Conservation (phyloP, 1,284 basidiomycete genomes). For the Cutaneotrichosporon dermatis region DNA sequence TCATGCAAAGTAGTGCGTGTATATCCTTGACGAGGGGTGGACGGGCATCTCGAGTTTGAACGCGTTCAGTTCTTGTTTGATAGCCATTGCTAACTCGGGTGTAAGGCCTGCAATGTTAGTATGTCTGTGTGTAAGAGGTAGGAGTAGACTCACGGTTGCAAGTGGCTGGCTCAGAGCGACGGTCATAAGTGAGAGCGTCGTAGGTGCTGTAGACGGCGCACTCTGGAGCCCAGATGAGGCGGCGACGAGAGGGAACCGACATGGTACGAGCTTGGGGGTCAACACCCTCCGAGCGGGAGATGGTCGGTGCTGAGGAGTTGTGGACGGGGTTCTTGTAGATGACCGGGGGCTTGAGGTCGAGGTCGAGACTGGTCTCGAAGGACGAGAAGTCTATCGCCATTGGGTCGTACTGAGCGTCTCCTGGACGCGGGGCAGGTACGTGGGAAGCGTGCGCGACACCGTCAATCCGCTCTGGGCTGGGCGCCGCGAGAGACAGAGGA, state of each 20-base stretch:
- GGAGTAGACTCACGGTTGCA: slow-evolving; percentile 70
- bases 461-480: slow-evolving; percentile 78
- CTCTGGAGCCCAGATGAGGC: slow-evolving; percentile 81
- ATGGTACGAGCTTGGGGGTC: slow-evolving; percentile 23
- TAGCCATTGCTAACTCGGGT: slow-evolving; percentile 85
- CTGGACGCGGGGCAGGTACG: slow-evolving; percentile 11
- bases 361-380: slow-evolving; percentile 30
- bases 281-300: slow-evolving; percentile 56
- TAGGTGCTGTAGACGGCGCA: slow-evolving; percentile 95
- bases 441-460: slow-evolving; percentile 64
- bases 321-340: slow-evolving; percentile 26
- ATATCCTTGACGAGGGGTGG: slow-evolving; percentile 77
- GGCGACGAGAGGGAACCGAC: slow-evolving; percentile 53
- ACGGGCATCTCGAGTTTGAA: slow-evolving; percentile 99
- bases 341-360: slow-evolving; percentile 12
- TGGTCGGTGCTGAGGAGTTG: slow-evolving; percentile 70
- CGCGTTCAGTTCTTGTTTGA: slow-evolving; percentile 93
- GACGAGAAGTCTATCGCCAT: slow-evolving; percentile 59
- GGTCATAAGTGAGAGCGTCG: slow-evolving; percentile 82
- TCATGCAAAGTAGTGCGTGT: slow-evolving; percentile 63
- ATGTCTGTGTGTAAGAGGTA: too few relatives aligned
- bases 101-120: slow-evolving; percentile 57
- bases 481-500: slow-evolving; percentile 70
- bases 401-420: slow-evolving; percentile 43
- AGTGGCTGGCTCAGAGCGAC: slow-evolving; percentile 90